These are phyloP conservation scores for Suillus spraguei DNA, from an alignment of 768 basidiomycete genomes.

Conservation along the genomic window DNA sequence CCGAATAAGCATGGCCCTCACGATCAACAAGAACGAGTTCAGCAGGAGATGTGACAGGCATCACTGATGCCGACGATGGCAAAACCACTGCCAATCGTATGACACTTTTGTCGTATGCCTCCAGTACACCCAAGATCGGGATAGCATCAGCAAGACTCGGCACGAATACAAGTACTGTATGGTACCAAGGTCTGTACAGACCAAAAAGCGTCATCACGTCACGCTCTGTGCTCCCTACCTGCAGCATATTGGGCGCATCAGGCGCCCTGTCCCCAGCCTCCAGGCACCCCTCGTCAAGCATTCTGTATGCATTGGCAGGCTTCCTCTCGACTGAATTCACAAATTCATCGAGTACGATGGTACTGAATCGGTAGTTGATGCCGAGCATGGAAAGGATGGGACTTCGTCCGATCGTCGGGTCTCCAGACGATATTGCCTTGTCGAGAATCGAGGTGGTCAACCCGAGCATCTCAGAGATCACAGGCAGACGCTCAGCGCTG, in stretches of 20 bases:
- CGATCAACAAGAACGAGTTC: slow-evolving; percentile 37
- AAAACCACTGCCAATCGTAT: slow-evolving; percentile 9
- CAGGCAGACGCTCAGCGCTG: slow-evolving; percentile 30
- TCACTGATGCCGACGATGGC: background rate
- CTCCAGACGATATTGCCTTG: background rate
- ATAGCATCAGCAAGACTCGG: slow-evolving; percentile 13
- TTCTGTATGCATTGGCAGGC: slow-evolving; percentile 11
- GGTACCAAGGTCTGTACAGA: slow-evolving; percentile 25
- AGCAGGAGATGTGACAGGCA: slow-evolving; percentile 4
- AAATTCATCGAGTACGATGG: slow-evolving; percentile 16
- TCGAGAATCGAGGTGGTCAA: slow-evolving; percentile 17
- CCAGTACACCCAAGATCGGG: background rate
- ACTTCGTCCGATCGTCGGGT: slow-evolving; percentile 18
- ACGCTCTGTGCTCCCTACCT: slow-evolving; percentile 8
- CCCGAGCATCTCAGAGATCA: slow-evolving; percentile 31
- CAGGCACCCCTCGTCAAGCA: slow-evolving; percentile 17
- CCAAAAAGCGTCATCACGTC: slow-evolving; percentile 27
- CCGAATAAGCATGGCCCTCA: slow-evolving; percentile 36
- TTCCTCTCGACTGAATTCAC: background rate
- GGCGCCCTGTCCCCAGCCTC: slow-evolving; percentile 17
- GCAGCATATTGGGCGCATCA: slow-evolving; percentile 22
- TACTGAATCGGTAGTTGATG: slow-evolving; percentile 19
- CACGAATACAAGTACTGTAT: slow-evolving; percentile 15
- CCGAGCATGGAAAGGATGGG: slow-evolving; percentile 34
- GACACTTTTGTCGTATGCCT: background rate